phyloP scores from a whole-genome alignment of 2,329 filamentous ascomycete species.

The Diplocarpon mali region DNA sequence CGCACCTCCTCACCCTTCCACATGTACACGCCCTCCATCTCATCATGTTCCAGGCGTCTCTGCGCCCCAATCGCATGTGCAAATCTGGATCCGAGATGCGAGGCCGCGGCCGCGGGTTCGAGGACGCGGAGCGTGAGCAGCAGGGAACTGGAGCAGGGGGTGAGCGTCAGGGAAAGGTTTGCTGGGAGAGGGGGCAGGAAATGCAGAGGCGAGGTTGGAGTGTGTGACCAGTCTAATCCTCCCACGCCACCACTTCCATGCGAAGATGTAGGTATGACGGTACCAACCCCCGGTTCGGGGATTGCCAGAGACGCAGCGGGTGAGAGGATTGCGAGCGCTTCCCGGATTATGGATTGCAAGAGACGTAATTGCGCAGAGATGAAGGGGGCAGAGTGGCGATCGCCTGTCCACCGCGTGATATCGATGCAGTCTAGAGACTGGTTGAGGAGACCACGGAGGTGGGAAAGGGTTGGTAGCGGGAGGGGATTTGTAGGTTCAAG shows the following conservation, averaged over 20 bases:
- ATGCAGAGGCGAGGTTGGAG: conserved; percentile 14
- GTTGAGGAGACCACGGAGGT: conserved; percentile 67
- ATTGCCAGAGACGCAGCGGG: conserved; percentile 1
- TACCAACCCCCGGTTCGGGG: not conserved
- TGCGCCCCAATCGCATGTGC: conserved; percentile 58
- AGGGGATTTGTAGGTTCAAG: conserved; percentile 35
- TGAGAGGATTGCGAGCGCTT: conserved; percentile 42
- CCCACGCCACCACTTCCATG: not conserved
- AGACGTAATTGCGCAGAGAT: conserved; percentile 45
- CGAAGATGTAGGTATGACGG: conserved; percentile 7
- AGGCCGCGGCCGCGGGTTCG: conserved; percentile 50
- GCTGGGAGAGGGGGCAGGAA: conserved; percentile 54
- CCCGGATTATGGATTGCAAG: conserved; percentile 41
- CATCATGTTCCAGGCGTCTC: conserved; percentile 60
- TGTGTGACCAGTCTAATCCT: not conserved
- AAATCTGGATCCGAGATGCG: conserved; percentile 54
- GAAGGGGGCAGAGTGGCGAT: conserved; percentile 42
- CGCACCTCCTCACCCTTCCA: conserved; percentile 60
- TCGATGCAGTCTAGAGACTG: conserved; percentile 74
- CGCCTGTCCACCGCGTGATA: conserved; percentile 62
- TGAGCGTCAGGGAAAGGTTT: conserved; percentile 63
- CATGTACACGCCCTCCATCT: conserved; percentile 65
- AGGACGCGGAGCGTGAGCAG: conserved; percentile 60
- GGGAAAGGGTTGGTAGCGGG: conserved; percentile 57
- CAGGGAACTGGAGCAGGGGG: conserved; percentile 59